Conservation (phyloP, 345 rosid species). For the Populus alba region DNA sequence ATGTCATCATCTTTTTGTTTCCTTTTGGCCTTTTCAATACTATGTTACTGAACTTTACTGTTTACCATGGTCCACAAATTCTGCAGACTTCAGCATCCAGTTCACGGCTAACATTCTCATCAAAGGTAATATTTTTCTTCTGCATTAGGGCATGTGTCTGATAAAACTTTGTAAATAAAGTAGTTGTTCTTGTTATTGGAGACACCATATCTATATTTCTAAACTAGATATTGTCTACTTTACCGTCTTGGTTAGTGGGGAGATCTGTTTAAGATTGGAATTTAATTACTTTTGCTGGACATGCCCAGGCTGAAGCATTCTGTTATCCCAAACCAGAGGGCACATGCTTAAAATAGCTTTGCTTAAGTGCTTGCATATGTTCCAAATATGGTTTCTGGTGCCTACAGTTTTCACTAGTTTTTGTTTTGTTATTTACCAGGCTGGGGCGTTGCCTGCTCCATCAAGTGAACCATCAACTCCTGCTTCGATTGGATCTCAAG, state of each 20-base stretch:
- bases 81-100: slow-evolving; percentile 23
- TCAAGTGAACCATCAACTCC: slow-evolving; percentile 40
- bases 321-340: neutral
- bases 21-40: neutral
- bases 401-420: slow-evolving; percentile 8
- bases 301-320: neutral
- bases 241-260: neutral
- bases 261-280: neutral
- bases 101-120: slow-evolving; percentile 17
- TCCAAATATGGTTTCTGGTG: slow-evolving; percentile 3
- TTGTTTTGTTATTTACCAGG: slow-evolving; percentile 33
- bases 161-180: neutral
- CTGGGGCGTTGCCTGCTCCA: slow-evolving; percentile 49
- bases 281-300: neutral
- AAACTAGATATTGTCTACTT: neutral
- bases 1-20: slow-evolving; percentile 12
- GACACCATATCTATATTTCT: neutral
- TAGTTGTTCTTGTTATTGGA: neutral
- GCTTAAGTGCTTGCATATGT: neutral
- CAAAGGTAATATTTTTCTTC: slow-evolving; percentile 16
- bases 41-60: neutral
- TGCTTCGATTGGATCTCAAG: slow-evolving; percentile 40
- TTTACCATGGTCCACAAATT: slow-evolving; percentile 1
- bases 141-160: neutral
- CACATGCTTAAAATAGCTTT: neutral